Evolutionary conservation across 2,329 filamentous ascomycete genomes (phyloP), one percentile per base, ranked within the genome.

Genomic region (Fusarium sororula): DNA sequence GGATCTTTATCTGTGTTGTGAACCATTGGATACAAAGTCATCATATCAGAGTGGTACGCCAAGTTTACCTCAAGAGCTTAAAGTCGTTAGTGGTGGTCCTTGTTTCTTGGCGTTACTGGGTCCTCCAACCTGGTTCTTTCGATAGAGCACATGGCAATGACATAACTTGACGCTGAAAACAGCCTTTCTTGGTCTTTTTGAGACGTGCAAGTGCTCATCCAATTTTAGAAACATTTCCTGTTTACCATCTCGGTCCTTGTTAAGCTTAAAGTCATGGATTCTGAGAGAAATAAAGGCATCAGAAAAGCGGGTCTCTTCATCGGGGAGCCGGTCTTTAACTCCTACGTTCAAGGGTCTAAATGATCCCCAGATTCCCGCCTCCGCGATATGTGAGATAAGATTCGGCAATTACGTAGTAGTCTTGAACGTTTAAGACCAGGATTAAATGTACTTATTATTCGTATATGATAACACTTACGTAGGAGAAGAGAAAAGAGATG

Each of bases 41-140:
- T 24, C 24, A 24, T 24, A 24, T 24, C 24, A 24, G 24, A 24
- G 17, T 18, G 15, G 0, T 22, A 11, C 20, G 59, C 60, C 65
- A 68, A 68, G 65, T 30, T 47, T 57, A 41, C 2, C 45, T 63
- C 18, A 26, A 53, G 63, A 66, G 66, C 63, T 69, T 62, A 62
- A 50, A 51, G n/a, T 41, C 22, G 18, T 32, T 68, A 58, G 67
- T 39, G 53, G 30, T 30, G 26, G 24, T 30, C 61, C 51, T 39
- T 20, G 41, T 38, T 35, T 55, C 50, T 45, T 56, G 48, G 58
- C 58, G 24, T 56, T 24, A 13, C 32, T 15, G 42, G 26, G 28
- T 44, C 66, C 45, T 56, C 66, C 24, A 66, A 68, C 61, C 48
- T 18, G 32, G 35, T 28, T 37, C 30, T 18, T 14, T 12, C 4